These are phyloP conservation scores for Fusarium nygamai DNA, from an alignment of 2,329 filamentous ascomycete genomes.

Conservation along the genomic window DNA sequence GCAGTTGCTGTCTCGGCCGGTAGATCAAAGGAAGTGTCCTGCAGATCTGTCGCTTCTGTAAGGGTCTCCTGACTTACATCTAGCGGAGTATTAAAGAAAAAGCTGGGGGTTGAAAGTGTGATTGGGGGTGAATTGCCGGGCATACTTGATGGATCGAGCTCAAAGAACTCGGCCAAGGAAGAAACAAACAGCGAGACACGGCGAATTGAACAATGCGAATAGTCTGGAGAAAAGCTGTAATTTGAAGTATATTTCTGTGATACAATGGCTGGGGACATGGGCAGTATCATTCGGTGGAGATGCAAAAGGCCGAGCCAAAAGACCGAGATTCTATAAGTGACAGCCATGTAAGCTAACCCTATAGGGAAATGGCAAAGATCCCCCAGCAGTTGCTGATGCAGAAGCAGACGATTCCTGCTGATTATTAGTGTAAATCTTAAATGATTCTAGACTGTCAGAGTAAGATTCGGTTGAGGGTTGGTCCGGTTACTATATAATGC, in stretches of 20 bases:
- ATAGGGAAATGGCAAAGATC: background rate
- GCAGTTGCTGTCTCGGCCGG: background rate
- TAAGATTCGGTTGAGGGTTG: constrained; percentile 24
- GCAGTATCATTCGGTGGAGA: background rate
- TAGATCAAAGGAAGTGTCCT: constrained; percentile 2
- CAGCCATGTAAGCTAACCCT: constrained; percentile 2
- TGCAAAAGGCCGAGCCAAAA: constrained; percentile 29
- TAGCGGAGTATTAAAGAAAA: constrained; percentile 26
- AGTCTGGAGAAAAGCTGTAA: background rate
- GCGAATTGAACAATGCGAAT: constrained; percentile 8
- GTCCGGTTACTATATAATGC: background rate
- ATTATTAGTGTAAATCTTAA: background rate
- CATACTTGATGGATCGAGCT: background rate
- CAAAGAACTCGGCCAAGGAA: background rate
- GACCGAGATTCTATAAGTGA: constrained; percentile 21
- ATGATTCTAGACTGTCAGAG: background rate
- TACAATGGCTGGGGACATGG: background rate
- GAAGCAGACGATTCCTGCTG: background rate
- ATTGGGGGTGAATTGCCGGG: constrained; percentile 9
- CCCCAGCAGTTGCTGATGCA: background rate
- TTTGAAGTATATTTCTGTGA: background rate
- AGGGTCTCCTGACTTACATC: constrained; percentile 10
- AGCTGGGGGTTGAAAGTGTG: constrained; percentile 20
- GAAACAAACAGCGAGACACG: constrained; percentile 4
- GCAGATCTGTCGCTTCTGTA: background rate